Evolutionary conservation across 2,329 filamentous ascomycete genomes (phyloP).

Genomic region (Trichoderma polysporum): DNA sequence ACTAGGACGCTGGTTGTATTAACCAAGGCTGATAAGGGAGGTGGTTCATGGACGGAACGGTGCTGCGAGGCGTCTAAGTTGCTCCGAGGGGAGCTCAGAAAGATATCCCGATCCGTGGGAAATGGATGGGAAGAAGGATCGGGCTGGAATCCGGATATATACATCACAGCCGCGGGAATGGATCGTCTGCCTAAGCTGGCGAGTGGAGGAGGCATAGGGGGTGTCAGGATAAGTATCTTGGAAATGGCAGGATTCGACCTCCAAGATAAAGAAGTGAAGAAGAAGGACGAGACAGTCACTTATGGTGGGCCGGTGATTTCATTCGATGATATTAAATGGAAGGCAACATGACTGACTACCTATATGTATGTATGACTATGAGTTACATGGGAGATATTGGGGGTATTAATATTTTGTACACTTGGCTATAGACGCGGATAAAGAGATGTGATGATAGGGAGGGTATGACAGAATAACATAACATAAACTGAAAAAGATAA

Average conservation of each 20-base stretch:
- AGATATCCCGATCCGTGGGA: constrained; percentile 26
- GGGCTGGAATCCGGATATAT: constrained; percentile 34
- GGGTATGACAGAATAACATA: not conserved
- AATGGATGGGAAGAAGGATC: constrained; percentile 32
- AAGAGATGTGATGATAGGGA: not conserved
- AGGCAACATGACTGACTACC: constrained; percentile 23
- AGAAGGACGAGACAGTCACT: constrained; percentile 37
- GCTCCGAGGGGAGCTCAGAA: constrained; percentile 32
- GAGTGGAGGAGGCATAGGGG: constrained; percentile 41
- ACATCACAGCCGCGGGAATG: constrained; percentile 42
- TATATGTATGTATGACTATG: not conserved
- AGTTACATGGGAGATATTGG: not conserved
- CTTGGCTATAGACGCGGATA: not conserved
- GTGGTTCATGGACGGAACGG: constrained; percentile 30
- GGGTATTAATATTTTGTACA: constrained; percentile 14
- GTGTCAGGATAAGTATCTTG: constrained; percentile 40
- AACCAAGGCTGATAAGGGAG: constrained; percentile 57
- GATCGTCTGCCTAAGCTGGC: constrained; percentile 32
- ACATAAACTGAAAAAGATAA: not conserved
- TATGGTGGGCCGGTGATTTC: constrained; percentile 40
- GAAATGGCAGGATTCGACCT: constrained; percentile 42
- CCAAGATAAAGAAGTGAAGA: constrained; percentile 33
- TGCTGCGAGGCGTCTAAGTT: constrained; percentile 31
- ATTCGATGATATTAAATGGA: constrained; percentile 42
- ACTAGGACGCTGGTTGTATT: constrained; percentile 51